Conservation (phyloP, 306 rosid species). For the Inga oerstediana region DNA sequence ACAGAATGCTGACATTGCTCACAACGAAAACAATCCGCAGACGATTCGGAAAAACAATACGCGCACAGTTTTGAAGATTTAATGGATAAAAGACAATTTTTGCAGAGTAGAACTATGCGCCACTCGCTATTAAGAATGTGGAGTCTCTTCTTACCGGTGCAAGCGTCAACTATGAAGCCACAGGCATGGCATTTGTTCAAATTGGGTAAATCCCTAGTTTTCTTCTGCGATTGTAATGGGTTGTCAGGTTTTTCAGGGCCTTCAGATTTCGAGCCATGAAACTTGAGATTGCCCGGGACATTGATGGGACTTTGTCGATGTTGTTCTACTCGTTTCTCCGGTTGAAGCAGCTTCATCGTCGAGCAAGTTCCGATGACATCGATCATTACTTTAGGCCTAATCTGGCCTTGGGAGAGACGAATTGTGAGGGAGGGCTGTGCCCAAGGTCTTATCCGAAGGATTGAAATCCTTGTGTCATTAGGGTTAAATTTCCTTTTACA, state of each 20-base stretch:
- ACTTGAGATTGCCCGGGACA: slow-evolving; percentile 1
- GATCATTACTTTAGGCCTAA: background rate
- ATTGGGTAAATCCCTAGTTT: slow-evolving; percentile 75
- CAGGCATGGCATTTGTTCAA: slow-evolving; percentile 74
- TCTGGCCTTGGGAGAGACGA: background rate
- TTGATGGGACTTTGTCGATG: background rate
- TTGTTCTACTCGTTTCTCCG: slow-evolving; percentile 13
- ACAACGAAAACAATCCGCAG: slow-evolving; percentile 47
- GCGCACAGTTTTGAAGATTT: slow-evolving; percentile 71
- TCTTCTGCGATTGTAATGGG: slow-evolving; percentile 39
- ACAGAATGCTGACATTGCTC: slow-evolving; percentile 53
- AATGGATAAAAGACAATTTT: slow-evolving; percentile 53
- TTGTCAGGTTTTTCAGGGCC: slow-evolving; percentile 24
- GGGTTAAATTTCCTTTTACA: background rate
- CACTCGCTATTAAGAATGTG: slow-evolving; percentile 73
- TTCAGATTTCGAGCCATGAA: background rate
- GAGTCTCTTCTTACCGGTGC: slow-evolving; percentile 59
- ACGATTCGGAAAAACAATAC: slow-evolving; percentile 54
- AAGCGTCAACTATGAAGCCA: slow-evolving; percentile 57
- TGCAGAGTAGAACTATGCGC: slow-evolving; percentile 82
- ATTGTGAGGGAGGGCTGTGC: slow-evolving; percentile 30
- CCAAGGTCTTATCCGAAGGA: background rate
- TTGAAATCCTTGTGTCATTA: background rate
- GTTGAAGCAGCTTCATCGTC: slow-evolving; percentile 30
- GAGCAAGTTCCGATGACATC: slow-evolving; percentile 17